Conservation (phyloP, 2,329 filamentous ascomycete species). For the Graphilbum ipis-grandicollis region DNA sequence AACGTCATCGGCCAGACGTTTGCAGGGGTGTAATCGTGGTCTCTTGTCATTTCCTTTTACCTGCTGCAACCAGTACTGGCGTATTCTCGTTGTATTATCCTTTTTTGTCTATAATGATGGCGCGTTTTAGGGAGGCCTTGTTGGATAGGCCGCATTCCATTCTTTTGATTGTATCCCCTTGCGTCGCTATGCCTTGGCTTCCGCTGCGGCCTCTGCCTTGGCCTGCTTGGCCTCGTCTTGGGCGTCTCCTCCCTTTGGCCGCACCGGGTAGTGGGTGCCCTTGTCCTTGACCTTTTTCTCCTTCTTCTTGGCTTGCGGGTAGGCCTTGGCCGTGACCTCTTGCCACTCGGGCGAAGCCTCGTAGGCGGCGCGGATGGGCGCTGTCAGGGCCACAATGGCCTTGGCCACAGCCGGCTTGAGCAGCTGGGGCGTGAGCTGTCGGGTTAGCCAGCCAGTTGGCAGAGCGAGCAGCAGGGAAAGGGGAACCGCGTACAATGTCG, state of each 20-base stretch:
- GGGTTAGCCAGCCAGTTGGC: conserved; percentile 16
- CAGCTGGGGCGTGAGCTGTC: conserved; percentile 59
- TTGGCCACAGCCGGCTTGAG: conserved; percentile 71
- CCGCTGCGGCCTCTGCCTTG: not conserved
- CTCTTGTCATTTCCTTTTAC: not conserved
- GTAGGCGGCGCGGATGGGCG: conserved; percentile 61
- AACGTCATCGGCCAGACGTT: conserved; percentile 9
- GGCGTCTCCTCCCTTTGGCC: conserved; percentile 5
- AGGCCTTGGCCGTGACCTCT: conserved; percentile 57
- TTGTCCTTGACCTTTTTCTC: conserved; percentile 24
- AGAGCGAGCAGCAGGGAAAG: conserved; percentile 21
- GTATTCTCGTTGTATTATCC: not conserved
- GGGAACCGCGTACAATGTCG: conserved; percentile 32
- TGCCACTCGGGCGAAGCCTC: conserved; percentile 63
- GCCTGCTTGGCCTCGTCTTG: conserved; percentile 2
- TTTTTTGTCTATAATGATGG: too few relatives aligned
- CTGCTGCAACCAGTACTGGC: too few relatives aligned
- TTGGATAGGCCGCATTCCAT: too few relatives aligned
- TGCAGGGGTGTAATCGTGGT: conserved; percentile 7
- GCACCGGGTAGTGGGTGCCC: conserved; percentile 10
- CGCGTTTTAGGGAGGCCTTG: too few relatives aligned
- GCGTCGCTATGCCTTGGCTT: not conserved
- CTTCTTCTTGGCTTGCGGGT: conserved; percentile 51
- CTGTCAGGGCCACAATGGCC: conserved; percentile 55
- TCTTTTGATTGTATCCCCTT: not conserved